Evolutionary conservation across 2,329 filamentous ascomycete genomes (phyloP).

Genomic region (Alternaria postmessia): DNA sequence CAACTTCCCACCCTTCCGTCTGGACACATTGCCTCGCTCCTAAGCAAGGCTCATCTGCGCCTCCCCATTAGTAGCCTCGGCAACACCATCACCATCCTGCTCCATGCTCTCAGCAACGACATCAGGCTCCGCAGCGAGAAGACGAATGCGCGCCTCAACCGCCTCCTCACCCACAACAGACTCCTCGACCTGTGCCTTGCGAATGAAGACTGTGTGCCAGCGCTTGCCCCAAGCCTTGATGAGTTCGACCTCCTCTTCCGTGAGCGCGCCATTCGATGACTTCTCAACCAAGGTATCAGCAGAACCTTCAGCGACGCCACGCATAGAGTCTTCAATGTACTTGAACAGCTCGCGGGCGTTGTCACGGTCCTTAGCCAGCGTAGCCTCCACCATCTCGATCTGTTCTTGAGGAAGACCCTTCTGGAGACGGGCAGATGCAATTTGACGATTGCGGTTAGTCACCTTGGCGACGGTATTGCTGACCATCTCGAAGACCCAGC

Average conservation of each 20-base stretch:
- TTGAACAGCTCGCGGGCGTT: constrained; percentile 82
- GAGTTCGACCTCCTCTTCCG: constrained; percentile 62
- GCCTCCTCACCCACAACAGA: constrained; percentile 68
- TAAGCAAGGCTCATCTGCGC: constrained; percentile 28
- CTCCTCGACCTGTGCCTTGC: constrained; percentile 87
- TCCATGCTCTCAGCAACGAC: constrained; percentile 30
- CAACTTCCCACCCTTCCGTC: not conserved
- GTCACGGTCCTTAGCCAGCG: constrained; percentile 72
- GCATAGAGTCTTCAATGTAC: constrained; percentile 79
- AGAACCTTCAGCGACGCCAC: constrained; percentile 74
- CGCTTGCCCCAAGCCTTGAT: constrained; percentile 82
- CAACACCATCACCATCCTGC: constrained; percentile 29
- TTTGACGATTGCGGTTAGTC: constrained; percentile 82
- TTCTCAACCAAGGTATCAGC: constrained; percentile 81
- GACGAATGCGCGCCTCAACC: constrained; percentile 55
- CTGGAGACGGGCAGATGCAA: constrained; percentile 70
- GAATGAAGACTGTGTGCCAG: constrained; percentile 85
- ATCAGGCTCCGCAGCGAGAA: constrained; percentile 42
- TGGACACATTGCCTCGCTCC: not conserved
- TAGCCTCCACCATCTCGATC: constrained; percentile 69
- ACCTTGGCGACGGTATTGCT: constrained; percentile 90
- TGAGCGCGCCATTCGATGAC: constrained; percentile 59
- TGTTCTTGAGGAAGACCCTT: constrained; percentile 65
- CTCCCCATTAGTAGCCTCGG: constrained; percentile 37
- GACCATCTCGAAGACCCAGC: constrained; percentile 89